Conservation (phyloP, 129 eudicot genomes). For the Oenanthe sinensis region DNA sequence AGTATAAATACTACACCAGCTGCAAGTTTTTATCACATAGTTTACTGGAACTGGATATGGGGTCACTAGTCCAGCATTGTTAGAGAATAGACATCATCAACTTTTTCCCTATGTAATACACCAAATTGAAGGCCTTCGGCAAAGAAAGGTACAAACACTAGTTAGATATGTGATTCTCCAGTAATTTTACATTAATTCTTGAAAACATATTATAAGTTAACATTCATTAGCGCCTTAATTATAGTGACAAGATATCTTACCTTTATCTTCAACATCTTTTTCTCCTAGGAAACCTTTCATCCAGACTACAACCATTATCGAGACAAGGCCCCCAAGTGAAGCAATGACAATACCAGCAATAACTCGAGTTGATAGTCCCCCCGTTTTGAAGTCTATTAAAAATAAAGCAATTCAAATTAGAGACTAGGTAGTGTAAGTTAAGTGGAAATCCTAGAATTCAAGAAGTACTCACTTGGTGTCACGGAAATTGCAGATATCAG, state of each 20-base stretch:
- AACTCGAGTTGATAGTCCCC: not conserved
- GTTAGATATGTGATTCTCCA: not conserved
- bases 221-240: not conserved
- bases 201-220: not conserved
- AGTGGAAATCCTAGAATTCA: not conserved
- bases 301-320: not conserved
- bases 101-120: not conserved
- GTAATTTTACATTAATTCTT: not conserved
- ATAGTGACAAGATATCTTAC: not conserved
- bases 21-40: not conserved
- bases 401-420: not conserved
- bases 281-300: slow-evolving; percentile 9
- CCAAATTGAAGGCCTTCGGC: not conserved
- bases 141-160: not conserved
- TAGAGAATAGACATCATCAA: not conserved
- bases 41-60: not conserved
- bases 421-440: not conserved
- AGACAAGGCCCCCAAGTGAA: slow-evolving; percentile 8
- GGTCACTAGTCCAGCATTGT: not conserved
- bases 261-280: not conserved
- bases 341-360: slow-evolving; percentile 6
- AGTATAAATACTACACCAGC: not conserved
- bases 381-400: not conserved
- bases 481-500: slow-evolving; percentile 6
- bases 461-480: slow-evolving; percentile 1